Base-by-base conservation (phyloP, 179 eudicot genomes). In the Drosera spatulata region DNA sequence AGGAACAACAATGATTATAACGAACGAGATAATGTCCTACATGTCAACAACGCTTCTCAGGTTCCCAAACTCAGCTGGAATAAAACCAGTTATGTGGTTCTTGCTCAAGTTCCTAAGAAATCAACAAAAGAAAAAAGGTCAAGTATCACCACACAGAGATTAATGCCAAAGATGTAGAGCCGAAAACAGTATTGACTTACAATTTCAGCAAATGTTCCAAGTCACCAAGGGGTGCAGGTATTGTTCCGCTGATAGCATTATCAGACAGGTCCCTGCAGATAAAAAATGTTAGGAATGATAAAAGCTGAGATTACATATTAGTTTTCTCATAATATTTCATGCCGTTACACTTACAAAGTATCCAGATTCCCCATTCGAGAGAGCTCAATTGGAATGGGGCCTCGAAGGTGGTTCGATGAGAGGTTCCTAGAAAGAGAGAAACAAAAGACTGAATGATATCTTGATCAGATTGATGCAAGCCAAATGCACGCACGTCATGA, bases 31-130 rank as follows among this genome's bases (percentile, higher is more conserved):
- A 65, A 44, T 40, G 41, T 63, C 83, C 73, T 67, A 94, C 97
- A 94, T 90, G 48, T 85, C 86, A 64, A 79, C 81, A 62, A 94
- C 76, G 55, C 99, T 94, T 68, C 99, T 79, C 50, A 94, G 78
- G 72, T 94, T 94, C 41, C 96, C 85, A 69, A 94, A 94, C 73
- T 94, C 97, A 3, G 88, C 80, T 39, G 99, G 99, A 61, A 94
- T 72, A 14, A 42, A 51, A 5, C 97, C 97, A 59, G 64, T 70
- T n/a, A 94, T 62, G 60, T 65, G 67, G 33, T 94, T 94, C 67
- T 61, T 70, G 79, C 97, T 90, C 72, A 94, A 67, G 64, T 94
- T 86, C 73, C 99, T 90, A 22, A 22, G 33, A 22, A 54, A 12
- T 45, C 58, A 41, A 55, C 38, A 51, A 43, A 60, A 44, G 39